Percentiles rank a stretch among this genome's conserved stretches.
Evolutionary conservation across 2,329 filamentous ascomycete genomes (phyloP).

Genomic region (Colletotrichum melonis): DNA sequence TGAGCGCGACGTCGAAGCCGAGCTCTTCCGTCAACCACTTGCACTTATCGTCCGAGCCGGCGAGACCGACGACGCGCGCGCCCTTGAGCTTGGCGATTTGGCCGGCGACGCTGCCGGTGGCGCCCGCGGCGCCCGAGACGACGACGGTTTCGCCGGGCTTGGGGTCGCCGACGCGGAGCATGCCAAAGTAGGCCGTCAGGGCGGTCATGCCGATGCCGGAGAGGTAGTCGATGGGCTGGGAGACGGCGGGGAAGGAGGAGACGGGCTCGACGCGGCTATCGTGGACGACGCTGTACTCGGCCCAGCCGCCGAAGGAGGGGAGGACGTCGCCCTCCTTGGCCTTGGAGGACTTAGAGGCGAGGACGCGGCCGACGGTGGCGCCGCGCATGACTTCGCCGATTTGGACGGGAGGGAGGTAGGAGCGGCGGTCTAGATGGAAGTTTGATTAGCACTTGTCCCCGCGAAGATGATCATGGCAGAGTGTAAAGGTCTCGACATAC

Average conservation of each 20-base stretch:
- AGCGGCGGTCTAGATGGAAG: conserved; percentile 51
- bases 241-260: conserved; percentile 52
- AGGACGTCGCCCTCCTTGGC: conserved; percentile 70
- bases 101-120: conserved; percentile 80
- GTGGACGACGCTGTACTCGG: conserved; percentile 70
- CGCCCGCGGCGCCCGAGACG: conserved; percentile 81
- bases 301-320: conserved; percentile 69
- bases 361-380: conserved; percentile 67
- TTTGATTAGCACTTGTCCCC: neutral
- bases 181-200: conserved; percentile 81
- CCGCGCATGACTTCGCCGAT: conserved; percentile 78
- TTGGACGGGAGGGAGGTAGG: conserved; percentile 76
- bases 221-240: conserved; percentile 67
- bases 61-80: conserved; percentile 70
- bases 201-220: conserved; percentile 75
- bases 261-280: conserved; percentile 61
- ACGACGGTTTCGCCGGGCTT: conserved; percentile 80
- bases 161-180: conserved; percentile 75
- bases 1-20: conserved; percentile 74
- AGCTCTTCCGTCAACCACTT: conserved; percentile 72
- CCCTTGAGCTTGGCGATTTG: conserved; percentile 84
- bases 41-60: conserved; percentile 75
- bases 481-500: conserved; percentile 45
- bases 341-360: conserved; percentile 67
- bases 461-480: neutral